A percentile compares a stretch with the other conserved stretches of the same genome.
phyloP scores from a whole-genome alignment of 2,329 filamentous ascomycete species.

The Arthrinium puccinioides region DNA sequence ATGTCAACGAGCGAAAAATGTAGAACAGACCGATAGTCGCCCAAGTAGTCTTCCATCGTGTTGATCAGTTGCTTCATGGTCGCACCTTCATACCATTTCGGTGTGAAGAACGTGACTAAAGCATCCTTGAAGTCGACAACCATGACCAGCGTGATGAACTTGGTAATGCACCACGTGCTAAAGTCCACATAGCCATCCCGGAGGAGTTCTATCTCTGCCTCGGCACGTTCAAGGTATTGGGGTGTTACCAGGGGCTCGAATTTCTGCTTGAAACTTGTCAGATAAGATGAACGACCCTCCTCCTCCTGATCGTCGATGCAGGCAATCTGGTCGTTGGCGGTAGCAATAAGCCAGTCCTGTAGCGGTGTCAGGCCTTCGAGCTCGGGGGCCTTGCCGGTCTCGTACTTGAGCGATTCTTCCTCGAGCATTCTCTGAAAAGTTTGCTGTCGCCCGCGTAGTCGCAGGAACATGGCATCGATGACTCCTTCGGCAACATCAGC shows the following conservation, averaged over 20 bases:
- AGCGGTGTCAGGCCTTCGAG: slow-evolving; percentile 68
- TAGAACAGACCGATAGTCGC: slow-evolving; percentile 76
- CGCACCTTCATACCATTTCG: slow-evolving; percentile 77
- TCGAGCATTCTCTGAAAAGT: slow-evolving; percentile 85
- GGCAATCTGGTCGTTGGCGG: slow-evolving; percentile 97
- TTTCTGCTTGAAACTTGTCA: slow-evolving; percentile 78
- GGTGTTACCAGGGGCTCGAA: slow-evolving; percentile 75
- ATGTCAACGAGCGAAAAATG: slow-evolving; percentile 86
- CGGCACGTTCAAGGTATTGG: slow-evolving; percentile 69
- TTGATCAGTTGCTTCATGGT: slow-evolving; percentile 90
- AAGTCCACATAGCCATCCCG: slow-evolving; percentile 93
- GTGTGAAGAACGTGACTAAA: slow-evolving; percentile 84
- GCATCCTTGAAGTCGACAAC: slow-evolving; percentile 79
- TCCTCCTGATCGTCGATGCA: slow-evolving; percentile 91
- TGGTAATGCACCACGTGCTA: slow-evolving; percentile 83
- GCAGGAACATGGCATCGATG: slow-evolving; percentile 89
- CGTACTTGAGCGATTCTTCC: slow-evolving; percentile 72
- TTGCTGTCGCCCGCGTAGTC: slow-evolving; percentile 74
- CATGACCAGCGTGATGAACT: slow-evolving; percentile 84
- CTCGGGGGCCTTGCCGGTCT: slow-evolving; percentile 44
- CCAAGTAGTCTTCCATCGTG: slow-evolving; percentile 91
- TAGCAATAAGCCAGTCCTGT: slow-evolving; percentile 93
- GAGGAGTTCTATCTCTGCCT: slow-evolving; percentile 64
- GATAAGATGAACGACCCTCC: slow-evolving; percentile 67
- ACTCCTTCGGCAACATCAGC: slow-evolving; percentile 91